A percentile compares a stretch with the other conserved stretches of the same genome.
phyloP scores from a whole-genome alignment of 2,329 filamentous ascomycete genomes.

The Pezicula neosporulosa region DNA sequence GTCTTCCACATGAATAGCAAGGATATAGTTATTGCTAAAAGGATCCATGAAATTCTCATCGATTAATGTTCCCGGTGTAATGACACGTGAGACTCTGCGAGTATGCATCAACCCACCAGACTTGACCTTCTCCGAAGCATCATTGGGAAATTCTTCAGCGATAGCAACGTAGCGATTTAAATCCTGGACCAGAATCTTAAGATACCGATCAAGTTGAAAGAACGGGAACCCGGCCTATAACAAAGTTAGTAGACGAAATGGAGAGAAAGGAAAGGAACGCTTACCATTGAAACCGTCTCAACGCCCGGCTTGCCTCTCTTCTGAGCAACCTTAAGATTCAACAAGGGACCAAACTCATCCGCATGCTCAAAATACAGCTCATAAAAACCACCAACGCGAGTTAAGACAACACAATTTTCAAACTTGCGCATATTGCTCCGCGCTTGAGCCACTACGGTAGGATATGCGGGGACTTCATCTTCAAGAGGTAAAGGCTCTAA shows the following conservation, averaged over 20 bases:
- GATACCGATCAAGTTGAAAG: constrained; percentile 86
- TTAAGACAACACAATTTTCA: constrained; percentile 85
- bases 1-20: constrained; percentile 66
- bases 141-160: constrained; percentile 85
- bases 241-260: constrained; percentile 2
- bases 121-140: constrained; percentile 65
- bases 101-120: constrained; percentile 80
- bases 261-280: constrained; percentile 2
- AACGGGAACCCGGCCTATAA: constrained; percentile 83
- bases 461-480: constrained; percentile 58
- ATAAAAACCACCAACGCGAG: constrained; percentile 92
- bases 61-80: constrained; percentile 93
- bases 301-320: constrained; percentile 63
- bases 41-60: constrained; percentile 98
- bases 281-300: constrained; percentile 72
- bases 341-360: constrained; percentile 77
- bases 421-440: constrained; percentile 88
- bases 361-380: constrained; percentile 98
- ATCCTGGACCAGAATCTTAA: constrained; percentile 91
- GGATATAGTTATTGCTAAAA: constrained; percentile 87
- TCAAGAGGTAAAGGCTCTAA: constrained; percentile 31
- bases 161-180: constrained; percentile 88
- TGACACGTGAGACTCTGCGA: constrained; percentile 77
- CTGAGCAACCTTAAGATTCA: constrained; percentile 82
- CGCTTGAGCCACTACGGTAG: constrained; percentile 85